A percentile compares a stretch with the other conserved stretches of the same genome.
phyloP scores from a whole-genome alignment of 305 asterid genomes.

The Solanum hybrid region DNA sequence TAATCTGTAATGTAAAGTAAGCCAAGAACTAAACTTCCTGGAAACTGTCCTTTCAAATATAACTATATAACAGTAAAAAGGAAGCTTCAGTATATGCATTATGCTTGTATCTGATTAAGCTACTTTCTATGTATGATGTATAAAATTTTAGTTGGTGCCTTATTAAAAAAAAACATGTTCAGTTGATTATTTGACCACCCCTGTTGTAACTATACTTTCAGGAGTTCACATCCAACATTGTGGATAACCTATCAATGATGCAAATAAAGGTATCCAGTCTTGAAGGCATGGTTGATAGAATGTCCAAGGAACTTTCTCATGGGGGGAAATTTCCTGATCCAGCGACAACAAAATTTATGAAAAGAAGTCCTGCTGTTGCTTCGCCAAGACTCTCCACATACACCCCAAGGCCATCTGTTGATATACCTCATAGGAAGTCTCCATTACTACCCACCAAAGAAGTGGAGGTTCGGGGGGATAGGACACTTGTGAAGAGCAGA shows the following conservation, averaged over 20 bases:
- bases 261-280: slow-evolving; percentile 79
- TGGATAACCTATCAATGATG: slow-evolving; percentile 70
- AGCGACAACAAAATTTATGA: slow-evolving; percentile 34
- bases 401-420: slow-evolving; percentile 77
- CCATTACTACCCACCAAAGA: slow-evolving; percentile 33
- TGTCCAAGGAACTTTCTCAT: slow-evolving; percentile 53
- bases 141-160: not conserved
- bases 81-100: not conserved
- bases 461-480: slow-evolving; percentile 42
- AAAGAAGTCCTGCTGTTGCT: slow-evolving; percentile 45
- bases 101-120: not conserved
- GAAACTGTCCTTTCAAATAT: not conserved
- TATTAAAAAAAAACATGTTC: not conserved
- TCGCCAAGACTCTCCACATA: slow-evolving; percentile 70
- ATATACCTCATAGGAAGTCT: slow-evolving; percentile 38
- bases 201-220: slow-evolving; percentile 18
- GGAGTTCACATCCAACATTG: slow-evolving; percentile 55
- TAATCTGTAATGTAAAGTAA: not conserved
- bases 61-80: not conserved
- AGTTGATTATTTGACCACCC: not conserved
- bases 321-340: slow-evolving; percentile 48
- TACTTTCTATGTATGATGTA: not conserved
- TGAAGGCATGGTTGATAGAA: slow-evolving; percentile 60
- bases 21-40: not conserved
- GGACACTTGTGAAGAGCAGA: slow-evolving; percentile 39